These are phyloP conservation scores for Anthoceros angustus DNA, from an alignment of 225 moss, liverwort and hornwort genomes.

Conservation along the genomic window DNA sequence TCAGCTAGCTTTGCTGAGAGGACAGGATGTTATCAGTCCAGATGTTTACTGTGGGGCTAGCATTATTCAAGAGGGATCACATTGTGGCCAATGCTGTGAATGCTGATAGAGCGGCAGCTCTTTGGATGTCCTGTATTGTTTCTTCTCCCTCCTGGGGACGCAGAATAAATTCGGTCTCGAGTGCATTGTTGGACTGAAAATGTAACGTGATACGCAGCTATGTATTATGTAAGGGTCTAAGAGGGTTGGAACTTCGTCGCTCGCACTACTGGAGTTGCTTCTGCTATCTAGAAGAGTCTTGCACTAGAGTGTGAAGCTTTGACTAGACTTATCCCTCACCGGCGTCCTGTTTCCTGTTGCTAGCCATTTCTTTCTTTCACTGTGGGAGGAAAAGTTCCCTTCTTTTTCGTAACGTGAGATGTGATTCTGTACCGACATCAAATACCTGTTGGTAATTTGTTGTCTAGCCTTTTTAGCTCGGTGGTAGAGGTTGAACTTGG, in stretches of 20 bases:
- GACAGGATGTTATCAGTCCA: background rate
- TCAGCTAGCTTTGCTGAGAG: background rate
- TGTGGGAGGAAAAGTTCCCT: too few species aligned
- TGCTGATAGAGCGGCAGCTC: background rate
- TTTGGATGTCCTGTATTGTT: slow-evolving; percentile 4
- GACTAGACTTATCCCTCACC: too few species aligned
- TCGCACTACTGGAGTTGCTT: too few species aligned
- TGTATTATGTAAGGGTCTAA: background rate
- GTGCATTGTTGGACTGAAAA: background rate
- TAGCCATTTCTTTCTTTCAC: too few species aligned
- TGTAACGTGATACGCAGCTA: background rate
- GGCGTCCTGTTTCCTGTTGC: too few species aligned
- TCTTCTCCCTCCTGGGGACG: background rate
- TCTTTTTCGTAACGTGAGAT: too few species aligned
- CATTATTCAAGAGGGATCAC: background rate
- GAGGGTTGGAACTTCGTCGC: background rate
- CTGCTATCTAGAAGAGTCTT: too few species aligned
- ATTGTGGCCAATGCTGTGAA: background rate
- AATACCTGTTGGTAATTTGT: too few species aligned
- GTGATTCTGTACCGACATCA: too few species aligned
- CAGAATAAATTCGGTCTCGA: background rate
- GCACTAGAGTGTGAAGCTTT: too few species aligned
- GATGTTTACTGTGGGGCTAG: background rate
- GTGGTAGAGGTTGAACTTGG: too few species aligned
- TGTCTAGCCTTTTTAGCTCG: too few species aligned